Percentiles rank a stretch among this genome's conserved stretches.
Evolutionary conservation across 805 yeast genomes (phyloP).

Genomic region (Starmerella riodocensis): DNA sequence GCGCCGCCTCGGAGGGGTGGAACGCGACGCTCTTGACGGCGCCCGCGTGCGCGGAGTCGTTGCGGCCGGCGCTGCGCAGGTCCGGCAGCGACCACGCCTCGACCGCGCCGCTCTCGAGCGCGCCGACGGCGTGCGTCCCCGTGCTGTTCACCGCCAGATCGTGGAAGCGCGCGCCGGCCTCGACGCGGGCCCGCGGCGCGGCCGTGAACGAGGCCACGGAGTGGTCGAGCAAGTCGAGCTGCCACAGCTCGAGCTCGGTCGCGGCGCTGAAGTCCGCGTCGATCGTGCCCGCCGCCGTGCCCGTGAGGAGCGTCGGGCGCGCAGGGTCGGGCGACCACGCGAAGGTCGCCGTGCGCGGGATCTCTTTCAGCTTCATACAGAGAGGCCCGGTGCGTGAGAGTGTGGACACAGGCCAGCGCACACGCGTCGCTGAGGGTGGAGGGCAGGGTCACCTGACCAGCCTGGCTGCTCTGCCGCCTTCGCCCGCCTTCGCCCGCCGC

Average conservation of each 20-base stretch:
- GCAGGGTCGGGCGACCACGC: constrained; percentile 75
- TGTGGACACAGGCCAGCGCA: no score
- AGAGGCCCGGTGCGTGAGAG: neutral
- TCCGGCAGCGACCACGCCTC: constrained; percentile 57
- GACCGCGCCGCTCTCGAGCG: constrained; percentile 68
- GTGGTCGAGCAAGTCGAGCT: constrained; percentile 33
- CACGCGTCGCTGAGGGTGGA: no score
- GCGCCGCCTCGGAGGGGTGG: constrained; percentile 57
- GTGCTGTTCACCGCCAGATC: constrained; percentile 25
- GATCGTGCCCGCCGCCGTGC: constrained; percentile 92
- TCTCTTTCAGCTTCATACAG: constrained; percentile 63
- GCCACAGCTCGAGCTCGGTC: constrained; percentile 70
- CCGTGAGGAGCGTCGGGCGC: constrained; percentile 71
- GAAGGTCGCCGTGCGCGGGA: constrained; percentile 78
- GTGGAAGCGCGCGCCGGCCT: constrained; percentile 38
- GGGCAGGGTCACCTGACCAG: neutral
- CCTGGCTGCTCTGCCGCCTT: no score
- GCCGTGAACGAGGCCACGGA: constrained; percentile 23
- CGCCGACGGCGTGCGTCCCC: constrained; percentile 53
- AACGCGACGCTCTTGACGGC: constrained; percentile 63
- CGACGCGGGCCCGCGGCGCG: constrained; percentile 14
- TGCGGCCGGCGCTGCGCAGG: constrained; percentile 22
- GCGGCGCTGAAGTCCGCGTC: constrained; percentile 74
- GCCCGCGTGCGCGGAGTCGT: constrained; percentile 34
- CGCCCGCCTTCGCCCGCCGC: no score